phyloP scores from a whole-genome alignment of 805 yeast species.

The Candida montana region DNA sequence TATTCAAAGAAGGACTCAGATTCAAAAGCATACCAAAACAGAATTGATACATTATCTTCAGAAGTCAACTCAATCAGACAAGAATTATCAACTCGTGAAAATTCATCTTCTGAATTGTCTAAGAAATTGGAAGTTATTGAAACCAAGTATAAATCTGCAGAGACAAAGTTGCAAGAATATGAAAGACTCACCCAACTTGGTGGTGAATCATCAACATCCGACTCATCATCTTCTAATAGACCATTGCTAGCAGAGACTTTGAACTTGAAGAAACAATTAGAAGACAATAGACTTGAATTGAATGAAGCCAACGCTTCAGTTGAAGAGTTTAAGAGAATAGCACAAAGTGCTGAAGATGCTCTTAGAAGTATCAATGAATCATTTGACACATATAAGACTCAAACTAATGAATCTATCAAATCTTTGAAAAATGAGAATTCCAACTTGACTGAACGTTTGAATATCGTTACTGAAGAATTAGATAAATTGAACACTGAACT shows the following conservation, averaged over 20 bases:
- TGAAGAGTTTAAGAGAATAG: slow-evolving; percentile 56
- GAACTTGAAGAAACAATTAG: slow-evolving; percentile 34
- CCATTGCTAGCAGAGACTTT: slow-evolving; percentile 28
- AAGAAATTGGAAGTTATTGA: slow-evolving; percentile 31
- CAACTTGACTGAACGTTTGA: slow-evolving; percentile 16
- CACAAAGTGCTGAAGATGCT: slow-evolving; percentile 63
- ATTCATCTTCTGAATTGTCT: slow-evolving; percentile 34
- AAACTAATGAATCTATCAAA: slow-evolving; percentile 15
- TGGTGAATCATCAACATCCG: slow-evolving; percentile 15
- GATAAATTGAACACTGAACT: slow-evolving; percentile 28
- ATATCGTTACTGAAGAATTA: slow-evolving; percentile 28
- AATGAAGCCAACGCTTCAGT: slow-evolving; percentile 52
- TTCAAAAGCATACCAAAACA: slow-evolving; percentile 50
- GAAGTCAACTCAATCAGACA: slow-evolving; percentile 40
- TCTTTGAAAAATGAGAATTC: slow-evolving; percentile 20
- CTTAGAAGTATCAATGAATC: slow-evolving; percentile 47
- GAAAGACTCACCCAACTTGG: slow-evolving; percentile 16
- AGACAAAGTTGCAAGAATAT: slow-evolving; percentile 27
- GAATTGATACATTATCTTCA: slow-evolving; percentile 48
- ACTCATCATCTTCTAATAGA: too few species aligned
- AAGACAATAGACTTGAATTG: slow-evolving; percentile 48
- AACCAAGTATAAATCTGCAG: slow-evolving; percentile 25
- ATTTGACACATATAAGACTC: slow-evolving; percentile 41
- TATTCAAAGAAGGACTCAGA: slow-evolving; percentile 54
- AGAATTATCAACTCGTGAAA: slow-evolving; percentile 37